Conservation (phyloP, 345 rosid species). For the Arabis alpina region DNA sequence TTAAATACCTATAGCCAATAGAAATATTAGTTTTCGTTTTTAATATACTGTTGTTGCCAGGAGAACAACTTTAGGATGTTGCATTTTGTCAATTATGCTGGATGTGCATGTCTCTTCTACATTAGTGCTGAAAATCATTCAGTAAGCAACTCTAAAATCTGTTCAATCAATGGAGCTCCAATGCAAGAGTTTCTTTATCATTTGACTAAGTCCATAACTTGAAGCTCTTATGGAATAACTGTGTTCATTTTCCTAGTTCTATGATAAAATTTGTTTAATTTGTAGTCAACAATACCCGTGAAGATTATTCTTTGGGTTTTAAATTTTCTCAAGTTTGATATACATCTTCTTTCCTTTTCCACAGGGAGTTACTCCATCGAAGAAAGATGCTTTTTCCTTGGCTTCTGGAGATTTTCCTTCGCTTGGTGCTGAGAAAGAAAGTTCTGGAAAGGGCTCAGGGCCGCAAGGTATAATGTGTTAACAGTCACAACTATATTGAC, state of each 20-base stretch:
- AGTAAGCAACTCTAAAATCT: background rate
- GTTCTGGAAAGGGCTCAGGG: conserved; percentile 50
- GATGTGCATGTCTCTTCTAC: background rate
- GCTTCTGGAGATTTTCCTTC: conserved; percentile 83
- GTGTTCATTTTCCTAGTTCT: background rate
- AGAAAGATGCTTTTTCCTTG: conserved; percentile 72
- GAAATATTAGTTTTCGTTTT: background rate
- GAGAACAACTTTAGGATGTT: background rate
- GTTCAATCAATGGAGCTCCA: background rate
- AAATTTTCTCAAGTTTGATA: background rate
- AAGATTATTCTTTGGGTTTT: no score
- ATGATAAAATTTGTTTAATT: background rate
- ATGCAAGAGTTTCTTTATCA: background rate
- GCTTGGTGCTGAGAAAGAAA: conserved; percentile 71
- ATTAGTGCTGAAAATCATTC: background rate
- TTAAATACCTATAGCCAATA: background rate
- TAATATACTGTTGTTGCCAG: background rate
- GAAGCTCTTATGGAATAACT: background rate
- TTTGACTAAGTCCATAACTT: background rate
- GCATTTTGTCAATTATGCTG: background rate
- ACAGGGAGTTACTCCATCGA: conserved; percentile 62
- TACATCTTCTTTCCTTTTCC: conserved; percentile 17
- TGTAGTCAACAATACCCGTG: background rate
- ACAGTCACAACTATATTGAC: background rate
- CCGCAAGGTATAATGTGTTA: conserved; percentile 56